Evolutionary conservation across 2,329 filamentous ascomycete species (phyloP).

Genomic region (Dothistroma pini): DNA sequence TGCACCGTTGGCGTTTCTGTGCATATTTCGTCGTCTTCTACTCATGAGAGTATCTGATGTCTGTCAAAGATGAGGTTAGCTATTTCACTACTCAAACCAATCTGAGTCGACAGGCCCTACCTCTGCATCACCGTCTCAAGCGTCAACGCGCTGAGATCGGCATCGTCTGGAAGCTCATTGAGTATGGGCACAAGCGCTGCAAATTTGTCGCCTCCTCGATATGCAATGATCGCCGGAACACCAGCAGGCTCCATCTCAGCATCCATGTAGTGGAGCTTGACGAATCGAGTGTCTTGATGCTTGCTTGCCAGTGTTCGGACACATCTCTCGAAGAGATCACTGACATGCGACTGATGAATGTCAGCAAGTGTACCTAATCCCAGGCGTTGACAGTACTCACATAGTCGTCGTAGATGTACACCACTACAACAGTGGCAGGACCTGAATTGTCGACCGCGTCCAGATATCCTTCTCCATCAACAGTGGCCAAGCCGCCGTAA

Average conservation of each 20-base stretch:
- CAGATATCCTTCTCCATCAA: slow-evolving; percentile 89
- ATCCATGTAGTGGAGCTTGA: slow-evolving; percentile 86
- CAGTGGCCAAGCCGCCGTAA: slow-evolving; percentile 75
- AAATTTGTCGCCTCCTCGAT: slow-evolving; percentile 85
- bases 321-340: slow-evolving; percentile 72
- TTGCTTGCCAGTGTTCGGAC: slow-evolving; percentile 69
- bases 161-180: slow-evolving; percentile 70
- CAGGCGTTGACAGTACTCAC: slow-evolving; percentile 50
- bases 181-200: slow-evolving; percentile 84
- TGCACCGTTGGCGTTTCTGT: background rate
- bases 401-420: slow-evolving; percentile 86
- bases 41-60: slow-evolving; percentile 10
- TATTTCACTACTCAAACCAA: too few species aligned
- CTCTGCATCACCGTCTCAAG: slow-evolving; percentile 56
- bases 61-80: slow-evolving; percentile 4
- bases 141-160: slow-evolving; percentile 49
- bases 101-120: too few species aligned
- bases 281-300: slow-evolving; percentile 72
- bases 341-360: slow-evolving; percentile 66
- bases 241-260: slow-evolving; percentile 90
- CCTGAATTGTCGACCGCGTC: slow-evolving; percentile 91
- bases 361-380: slow-evolving; percentile 14
- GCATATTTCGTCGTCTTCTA: background rate
- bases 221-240: slow-evolving; percentile 84
- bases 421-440: slow-evolving; percentile 77